Conservation (phyloP, 805 yeast genomes). For the Clavispora asparagi region DNA sequence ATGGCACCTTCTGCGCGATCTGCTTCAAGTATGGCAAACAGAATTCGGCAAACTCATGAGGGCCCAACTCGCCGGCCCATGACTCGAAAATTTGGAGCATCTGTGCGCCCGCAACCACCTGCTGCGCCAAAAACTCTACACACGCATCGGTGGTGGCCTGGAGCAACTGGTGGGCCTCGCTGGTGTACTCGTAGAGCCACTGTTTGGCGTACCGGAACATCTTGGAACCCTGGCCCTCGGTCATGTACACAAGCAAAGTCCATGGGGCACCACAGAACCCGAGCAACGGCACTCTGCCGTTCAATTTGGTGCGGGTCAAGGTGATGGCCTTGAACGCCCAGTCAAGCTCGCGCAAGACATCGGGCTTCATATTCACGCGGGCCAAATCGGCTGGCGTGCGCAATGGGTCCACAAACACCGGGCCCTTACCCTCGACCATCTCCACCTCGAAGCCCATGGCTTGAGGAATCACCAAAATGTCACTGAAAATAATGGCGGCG, state of each 20-base stretch:
- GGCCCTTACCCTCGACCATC: conserved; percentile 94
- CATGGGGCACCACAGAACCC: conserved; percentile 99
- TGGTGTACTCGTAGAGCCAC: conserved; percentile 82
- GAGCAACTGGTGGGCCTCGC: conserved; percentile 63
- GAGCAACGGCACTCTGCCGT: conserved; percentile 88
- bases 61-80: conserved; percentile 97
- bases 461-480: conserved; percentile 93
- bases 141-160: conserved; percentile 83
- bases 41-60: conserved; percentile 81
- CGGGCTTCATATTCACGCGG: conserved; percentile 56
- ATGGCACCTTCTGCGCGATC: conserved; percentile 64
- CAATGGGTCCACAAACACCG: conserved; percentile 84
- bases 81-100: conserved; percentile 95
- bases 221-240: conserved; percentile 95
- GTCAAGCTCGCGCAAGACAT: conserved; percentile 69
- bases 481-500: conserved; percentile 96
- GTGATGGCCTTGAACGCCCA: conserved; percentile 97
- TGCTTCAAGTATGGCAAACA: conserved; percentile 83
- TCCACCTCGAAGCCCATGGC: conserved; percentile 96
- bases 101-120: conserved; percentile 97
- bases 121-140: conserved; percentile 87
- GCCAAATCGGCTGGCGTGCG: conserved; percentile 65
- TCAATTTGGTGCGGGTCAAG: conserved; percentile 75
- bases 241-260: conserved; percentile 95
- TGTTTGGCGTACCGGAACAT: conserved; percentile 86